Evolutionary conservation across 169 alveolate genomes (phyloP), one percentile per base, ranked within the genome.

Genomic region (Plasmodium gallinaceum): DNA sequence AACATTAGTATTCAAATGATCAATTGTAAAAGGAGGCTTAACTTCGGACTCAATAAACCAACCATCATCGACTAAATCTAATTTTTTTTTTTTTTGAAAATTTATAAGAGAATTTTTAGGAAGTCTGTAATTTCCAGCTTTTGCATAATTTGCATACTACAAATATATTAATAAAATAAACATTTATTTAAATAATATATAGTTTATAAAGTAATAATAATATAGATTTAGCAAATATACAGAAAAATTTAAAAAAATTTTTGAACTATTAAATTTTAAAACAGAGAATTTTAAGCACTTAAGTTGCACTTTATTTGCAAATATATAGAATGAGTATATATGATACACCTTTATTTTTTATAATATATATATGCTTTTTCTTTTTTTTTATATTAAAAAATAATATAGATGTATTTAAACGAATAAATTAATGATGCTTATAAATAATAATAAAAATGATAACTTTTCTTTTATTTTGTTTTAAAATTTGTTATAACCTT

Each of bases 1-100:
- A 51, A 94, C 96, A 73, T 91, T 93, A 18, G 96, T 94, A 69
- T 92, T 94, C 14, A 91, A 62, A 74, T 94, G 93, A 48, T 88
- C 86, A 24, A 94, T 75, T 16, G 88, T 72, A 43, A 91, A 86
- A 16, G 93, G 93, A 52, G 96, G 96, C 54, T 90, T 83, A 10
- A 92, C 88, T 48, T 92, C 92, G 32, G 95, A 83, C 45, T 76
- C 88, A 20, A 72, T 70, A 58, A 92, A 94, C 95, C 95, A 94
- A 32, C 87, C 92, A 87, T 94, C 95, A 64, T 94, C 94, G 8
- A 90, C 85, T 46, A 94, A 65, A 16, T 69, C 88, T 71, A 94
- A 86, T 87, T 94, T 92, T 85, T 83, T 78, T 61, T 66, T 71
- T 61, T 91, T 88, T 58, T 66, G 96, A 93, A 76, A 90, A 88